Evolutionary conservation across 352 stramenopile species (phyloP), one percentile per base, ranked within the genome.

Genomic region (Plasmopara viticola): DNA sequence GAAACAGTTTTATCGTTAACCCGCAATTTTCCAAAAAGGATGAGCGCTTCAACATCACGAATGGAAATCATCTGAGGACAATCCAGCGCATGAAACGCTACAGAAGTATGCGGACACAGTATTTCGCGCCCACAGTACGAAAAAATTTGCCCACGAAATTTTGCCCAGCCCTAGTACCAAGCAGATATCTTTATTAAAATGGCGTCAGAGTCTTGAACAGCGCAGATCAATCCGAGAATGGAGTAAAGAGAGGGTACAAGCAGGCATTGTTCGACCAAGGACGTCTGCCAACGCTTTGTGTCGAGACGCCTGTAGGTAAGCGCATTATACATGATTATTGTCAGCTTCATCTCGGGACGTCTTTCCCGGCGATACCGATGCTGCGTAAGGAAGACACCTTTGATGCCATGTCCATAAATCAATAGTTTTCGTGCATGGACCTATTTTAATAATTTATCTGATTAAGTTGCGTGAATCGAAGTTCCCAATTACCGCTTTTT

Each of bases 401-500:
- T 25, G 20, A 3, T 3, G 3, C 20, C 1, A 50, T 56, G 41
- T 13, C 0, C 0, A 20, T 15, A 2, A 44, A 17, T 14, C 18
- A 51, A 7, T 51, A 20, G 15, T 58, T 40, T 10, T 51, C 10
- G n/a, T 46, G 25, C 17, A 58, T 48, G 51, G 35, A 47, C 13
- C 9, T 58, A 4, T 7, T 58, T 6, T 52, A 34, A 12, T 42
- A 34, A 30, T 58, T 9, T 58, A 48, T 13, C 35, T 51, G 12
- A 34, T 52, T 0, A 51, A 51, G 13, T 30, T 52, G 0, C 20
- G 43, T 20, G 42, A 51, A 46, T 30, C 28, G n/a, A n/a, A n/a
- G n/a, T n/a, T n/a, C n/a, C n/a, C n/a, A n/a, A n/a, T 8, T 5
- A 52, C 51, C 15, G 52, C 51, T 33, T 52, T 52, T 46, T 20